phyloP scores from a whole-genome alignment of 306 rosid species.

The Phaseolus lunatus region DNA sequence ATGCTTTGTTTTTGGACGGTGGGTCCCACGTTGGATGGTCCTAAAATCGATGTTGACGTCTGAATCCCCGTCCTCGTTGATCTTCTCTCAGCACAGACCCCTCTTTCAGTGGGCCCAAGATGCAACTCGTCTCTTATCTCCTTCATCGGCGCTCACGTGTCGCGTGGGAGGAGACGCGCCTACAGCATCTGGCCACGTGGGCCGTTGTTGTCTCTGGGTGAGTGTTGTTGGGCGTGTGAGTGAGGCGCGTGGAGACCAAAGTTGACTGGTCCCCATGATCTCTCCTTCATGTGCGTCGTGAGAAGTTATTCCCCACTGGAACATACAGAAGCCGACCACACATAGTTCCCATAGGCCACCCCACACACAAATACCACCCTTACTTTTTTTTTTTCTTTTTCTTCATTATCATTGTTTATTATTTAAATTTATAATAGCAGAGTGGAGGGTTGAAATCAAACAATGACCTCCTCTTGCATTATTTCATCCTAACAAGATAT shows the following conservation, averaged over 20 bases:
- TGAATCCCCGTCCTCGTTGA: constrained; percentile 54
- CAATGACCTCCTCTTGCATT: neutral
- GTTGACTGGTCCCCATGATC: constrained; percentile 52
- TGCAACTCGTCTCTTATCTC: neutral
- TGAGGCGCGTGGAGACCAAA: constrained; percentile 45
- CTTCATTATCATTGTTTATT: neutral
- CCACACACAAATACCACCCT: constrained; percentile 17
- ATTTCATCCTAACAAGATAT: neutral
- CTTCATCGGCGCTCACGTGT: accelerated
- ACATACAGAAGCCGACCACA: constrained; percentile 21
- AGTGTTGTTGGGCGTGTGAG: neutral
- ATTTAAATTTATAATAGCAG: neutral
- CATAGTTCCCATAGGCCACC: constrained; percentile 33
- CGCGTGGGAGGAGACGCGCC: neutral
- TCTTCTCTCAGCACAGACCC: constrained; percentile 47
- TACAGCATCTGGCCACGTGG: neutral
- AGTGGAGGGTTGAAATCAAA: neutral
- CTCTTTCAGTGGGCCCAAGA: constrained; percentile 42
- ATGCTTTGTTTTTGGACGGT: constrained; percentile 35
- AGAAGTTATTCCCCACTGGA: constrained; percentile 47
- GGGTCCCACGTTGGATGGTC: constrained; percentile 63
- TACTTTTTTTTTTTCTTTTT: neutral
- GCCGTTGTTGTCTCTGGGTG: neutral
- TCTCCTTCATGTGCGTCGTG: constrained; percentile 53
- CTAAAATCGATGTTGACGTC: constrained; percentile 65